phyloP scores from a whole-genome alignment of 2,329 filamentous ascomycete genomes.

The Exophiala alcalophila region DNA sequence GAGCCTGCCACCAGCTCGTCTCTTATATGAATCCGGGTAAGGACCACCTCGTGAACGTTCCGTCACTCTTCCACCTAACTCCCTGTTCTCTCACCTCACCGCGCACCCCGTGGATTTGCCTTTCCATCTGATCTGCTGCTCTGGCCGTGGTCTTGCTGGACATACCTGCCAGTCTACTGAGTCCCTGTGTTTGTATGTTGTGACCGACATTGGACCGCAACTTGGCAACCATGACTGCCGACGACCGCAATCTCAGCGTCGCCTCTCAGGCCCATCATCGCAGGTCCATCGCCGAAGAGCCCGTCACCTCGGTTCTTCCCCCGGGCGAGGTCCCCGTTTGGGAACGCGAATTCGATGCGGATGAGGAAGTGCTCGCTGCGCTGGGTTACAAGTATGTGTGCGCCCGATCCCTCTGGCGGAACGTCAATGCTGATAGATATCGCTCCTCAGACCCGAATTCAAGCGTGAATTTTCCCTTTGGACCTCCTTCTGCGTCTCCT shows the following conservation, averaged over 20 bases:
- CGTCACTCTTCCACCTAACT: too few species aligned
- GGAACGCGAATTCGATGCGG: conserved; percentile 47
- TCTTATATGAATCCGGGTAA: too few species aligned
- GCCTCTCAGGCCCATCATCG: conserved; percentile 25
- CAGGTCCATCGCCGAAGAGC: conserved; percentile 46
- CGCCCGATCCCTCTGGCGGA: conserved; percentile 29
- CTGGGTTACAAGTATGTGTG: conserved; percentile 57
- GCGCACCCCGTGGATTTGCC: too few species aligned
- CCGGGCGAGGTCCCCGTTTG: conserved; percentile 50
- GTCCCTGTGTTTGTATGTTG: too few species aligned
- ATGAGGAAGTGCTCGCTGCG: conserved; percentile 61
- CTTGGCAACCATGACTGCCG: conserved; percentile 19
- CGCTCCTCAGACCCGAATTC: conserved; percentile 57
- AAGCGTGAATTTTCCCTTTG: conserved; percentile 70
- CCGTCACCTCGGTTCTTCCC: conserved; percentile 53
- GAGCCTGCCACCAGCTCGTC: conserved; percentile 1
- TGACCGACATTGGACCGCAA: conserved; percentile 1
- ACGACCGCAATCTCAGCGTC: conserved; percentile 22
- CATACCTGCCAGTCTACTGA: too few species aligned
- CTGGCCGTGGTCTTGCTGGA: too few species aligned
- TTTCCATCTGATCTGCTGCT: too few species aligned
- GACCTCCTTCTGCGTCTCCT: conserved; percentile 72
- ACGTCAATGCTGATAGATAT: conserved; percentile 2
- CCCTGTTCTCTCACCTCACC: too few species aligned
- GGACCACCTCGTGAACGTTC: too few species aligned